phyloP scores from a whole-genome alignment of 2,329 filamentous ascomycete genomes.

The Sphaerostilbella broomeana region DNA sequence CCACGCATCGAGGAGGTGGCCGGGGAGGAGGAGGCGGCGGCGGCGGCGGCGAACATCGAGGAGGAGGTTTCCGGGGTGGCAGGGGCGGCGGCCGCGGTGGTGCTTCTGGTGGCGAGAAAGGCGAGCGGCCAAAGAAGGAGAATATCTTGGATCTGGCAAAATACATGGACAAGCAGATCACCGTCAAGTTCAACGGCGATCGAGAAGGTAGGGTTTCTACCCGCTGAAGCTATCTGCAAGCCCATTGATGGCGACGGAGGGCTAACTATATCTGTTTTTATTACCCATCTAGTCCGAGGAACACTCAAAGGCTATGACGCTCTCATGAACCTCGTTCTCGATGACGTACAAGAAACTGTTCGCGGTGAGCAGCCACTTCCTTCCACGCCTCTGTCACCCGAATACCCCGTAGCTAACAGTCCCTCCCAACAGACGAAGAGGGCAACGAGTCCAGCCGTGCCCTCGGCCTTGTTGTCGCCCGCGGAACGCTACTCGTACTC shows the following conservation, averaged over 20 bases:
- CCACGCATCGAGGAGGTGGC: constrained; percentile 40
- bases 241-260: too few relatives aligned
- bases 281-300: constrained; percentile 61
- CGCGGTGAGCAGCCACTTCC: constrained; percentile 54
- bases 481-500: constrained; percentile 86
- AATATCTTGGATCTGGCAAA: constrained; percentile 93
- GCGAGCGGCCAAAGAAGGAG: constrained; percentile 90
- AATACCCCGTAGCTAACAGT: neutral
- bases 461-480: constrained; percentile 80
- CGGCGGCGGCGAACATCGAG: constrained; percentile 36
- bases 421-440: constrained; percentile 64
- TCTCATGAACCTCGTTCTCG: constrained; percentile 94
- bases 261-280: too few relatives aligned
- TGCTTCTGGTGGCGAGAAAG: constrained; percentile 40
- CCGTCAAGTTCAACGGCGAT: constrained; percentile 94
- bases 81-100: constrained; percentile 37
- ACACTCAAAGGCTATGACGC: constrained; percentile 93
- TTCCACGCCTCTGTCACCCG: constrained; percentile 1
- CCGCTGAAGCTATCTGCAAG: too few relatives aligned
- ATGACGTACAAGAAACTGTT: constrained; percentile 86
- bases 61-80: constrained; percentile 42
- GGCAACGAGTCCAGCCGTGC: constrained; percentile 77
- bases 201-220: constrained; percentile 62
- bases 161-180: constrained; percentile 95
- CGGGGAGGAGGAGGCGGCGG: constrained; percentile 35